phyloP scores from a whole-genome alignment of 352 stramenopile species.

The Globisporangium nodosum region DNA sequence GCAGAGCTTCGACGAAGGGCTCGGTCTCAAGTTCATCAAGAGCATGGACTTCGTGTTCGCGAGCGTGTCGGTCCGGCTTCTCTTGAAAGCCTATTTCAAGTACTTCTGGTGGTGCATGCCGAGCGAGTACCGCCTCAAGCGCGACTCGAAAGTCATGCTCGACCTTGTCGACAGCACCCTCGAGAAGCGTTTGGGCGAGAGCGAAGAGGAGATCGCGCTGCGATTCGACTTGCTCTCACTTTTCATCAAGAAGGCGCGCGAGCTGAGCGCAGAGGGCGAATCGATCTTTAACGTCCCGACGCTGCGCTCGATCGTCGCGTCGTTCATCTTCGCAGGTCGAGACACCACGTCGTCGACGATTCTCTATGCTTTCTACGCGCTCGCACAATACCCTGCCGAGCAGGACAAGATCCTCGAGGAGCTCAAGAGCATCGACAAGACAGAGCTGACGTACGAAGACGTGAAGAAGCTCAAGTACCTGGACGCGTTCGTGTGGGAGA shows the following conservation, averaged over 20 bases:
- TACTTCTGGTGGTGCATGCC: constrained; percentile 9
- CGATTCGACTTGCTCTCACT: constrained; percentile 40
- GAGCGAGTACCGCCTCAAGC: constrained; percentile 32
- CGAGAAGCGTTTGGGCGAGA: constrained; percentile 26
- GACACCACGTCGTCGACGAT: constrained; percentile 1
- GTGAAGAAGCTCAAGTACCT: constrained; percentile 61
- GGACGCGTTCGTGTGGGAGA: constrained; percentile 66
- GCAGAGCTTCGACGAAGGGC: constrained; percentile 24
- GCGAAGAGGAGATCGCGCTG: constrained; percentile 18
- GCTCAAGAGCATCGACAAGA: constrained; percentile 11
- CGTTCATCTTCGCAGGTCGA: not conserved
- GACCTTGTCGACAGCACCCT: constrained; percentile 38
- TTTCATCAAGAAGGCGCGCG: constrained; percentile 43
- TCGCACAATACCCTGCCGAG: constrained; percentile 45
- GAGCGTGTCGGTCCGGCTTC: constrained; percentile 34
- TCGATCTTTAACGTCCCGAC: not conserved
- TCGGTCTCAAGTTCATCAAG: constrained; percentile 23
- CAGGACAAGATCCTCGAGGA: constrained; percentile 50
- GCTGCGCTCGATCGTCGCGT: not conserved
- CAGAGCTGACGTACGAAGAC: constrained; percentile 37
- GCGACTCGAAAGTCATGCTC: constrained; percentile 15
- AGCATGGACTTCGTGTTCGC: constrained; percentile 48
- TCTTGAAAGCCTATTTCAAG: constrained; percentile 60
- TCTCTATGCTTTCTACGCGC: constrained; percentile 42
- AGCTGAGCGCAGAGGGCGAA: constrained; percentile 12